Conservation (phyloP, 2,329 filamentous ascomycete genomes). For the Pseudogymnoascus sp. region DNA sequence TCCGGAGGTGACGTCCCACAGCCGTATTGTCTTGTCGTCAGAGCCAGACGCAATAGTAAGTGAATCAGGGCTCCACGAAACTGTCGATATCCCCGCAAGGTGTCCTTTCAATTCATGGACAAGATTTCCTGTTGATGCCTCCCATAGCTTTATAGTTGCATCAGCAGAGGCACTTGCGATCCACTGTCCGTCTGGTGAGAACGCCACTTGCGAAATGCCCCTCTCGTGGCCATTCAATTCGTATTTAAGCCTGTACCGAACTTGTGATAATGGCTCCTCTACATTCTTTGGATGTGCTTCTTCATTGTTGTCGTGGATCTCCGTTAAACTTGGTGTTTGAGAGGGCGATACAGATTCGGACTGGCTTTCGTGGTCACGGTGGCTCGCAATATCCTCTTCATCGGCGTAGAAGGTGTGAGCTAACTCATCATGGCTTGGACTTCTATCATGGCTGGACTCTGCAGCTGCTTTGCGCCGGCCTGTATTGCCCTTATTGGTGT, state of each 20-base stretch:
- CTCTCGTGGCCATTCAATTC: constrained; percentile 69
- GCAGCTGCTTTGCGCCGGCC: not conserved
- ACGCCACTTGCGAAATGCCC: constrained; percentile 75
- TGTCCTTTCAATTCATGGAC: constrained; percentile 89
- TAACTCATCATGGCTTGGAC: constrained; percentile 21
- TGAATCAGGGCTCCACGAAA: constrained; percentile 91
- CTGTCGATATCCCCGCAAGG: constrained; percentile 81
- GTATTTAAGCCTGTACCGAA: constrained; percentile 48
- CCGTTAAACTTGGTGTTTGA: constrained; percentile 11
- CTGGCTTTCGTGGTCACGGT: not conserved
- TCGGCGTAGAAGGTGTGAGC: constrained; percentile 20
- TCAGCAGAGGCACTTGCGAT: constrained; percentile 89
- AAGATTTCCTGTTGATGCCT: constrained; percentile 65
- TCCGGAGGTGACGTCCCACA: constrained; percentile 72
- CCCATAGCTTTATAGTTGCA: constrained; percentile 86
- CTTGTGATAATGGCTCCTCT: constrained; percentile 10
- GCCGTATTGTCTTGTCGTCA: constrained; percentile 89
- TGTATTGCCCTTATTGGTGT: not conserved
- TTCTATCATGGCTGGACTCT: not conserved
- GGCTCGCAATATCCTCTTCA: not conserved
- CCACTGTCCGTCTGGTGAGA: constrained; percentile 83
- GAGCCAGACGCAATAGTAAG: constrained; percentile 81
- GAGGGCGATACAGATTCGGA: constrained; percentile 16
- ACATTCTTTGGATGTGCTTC: not conserved
- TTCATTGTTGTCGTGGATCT: not conserved